A percentile compares a stretch with the other conserved stretches of the same genome.
These are phyloP conservation scores for Corymbia maculata DNA, from an alignment of 345 rosid species.

Conservation along the genomic window DNA sequence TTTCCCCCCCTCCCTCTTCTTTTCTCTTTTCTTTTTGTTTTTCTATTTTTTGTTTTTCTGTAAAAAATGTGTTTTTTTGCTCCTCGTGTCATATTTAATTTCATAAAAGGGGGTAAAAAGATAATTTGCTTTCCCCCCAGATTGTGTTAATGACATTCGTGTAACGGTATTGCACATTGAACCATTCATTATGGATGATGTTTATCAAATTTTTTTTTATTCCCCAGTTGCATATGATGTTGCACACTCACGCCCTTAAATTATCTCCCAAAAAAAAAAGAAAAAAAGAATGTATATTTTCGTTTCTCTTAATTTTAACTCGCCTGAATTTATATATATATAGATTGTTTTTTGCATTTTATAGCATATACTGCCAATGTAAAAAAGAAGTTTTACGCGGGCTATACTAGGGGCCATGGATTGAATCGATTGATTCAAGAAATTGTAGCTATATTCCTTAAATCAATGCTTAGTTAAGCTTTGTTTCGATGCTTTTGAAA, in stretches of 20 bases:
- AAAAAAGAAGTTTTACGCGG: background rate
- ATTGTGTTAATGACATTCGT: background rate
- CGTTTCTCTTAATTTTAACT: background rate
- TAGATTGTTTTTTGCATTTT: background rate
- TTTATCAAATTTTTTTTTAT: background rate
- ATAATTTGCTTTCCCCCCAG: background rate
- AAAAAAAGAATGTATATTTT: no score
- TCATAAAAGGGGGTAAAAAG: background rate
- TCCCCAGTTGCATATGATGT: background rate
- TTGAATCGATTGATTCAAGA: background rate
- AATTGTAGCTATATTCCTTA: background rate
- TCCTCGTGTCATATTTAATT: background rate
- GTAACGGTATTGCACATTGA: background rate
- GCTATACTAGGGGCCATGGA: background rate
- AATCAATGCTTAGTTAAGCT: background rate
- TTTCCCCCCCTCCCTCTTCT: background rate
- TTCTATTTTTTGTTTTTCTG: background rate
- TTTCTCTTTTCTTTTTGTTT: no score
- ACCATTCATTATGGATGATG: background rate
- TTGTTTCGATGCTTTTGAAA: background rate
- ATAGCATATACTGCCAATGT: background rate
- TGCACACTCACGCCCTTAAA: background rate
- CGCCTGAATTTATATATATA: background rate
- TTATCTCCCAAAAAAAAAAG: background rate
- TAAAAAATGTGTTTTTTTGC: background rate